phyloP scores from a whole-genome alignment of 2,329 filamentous ascomycete genomes.

The Xylariaceae sp. region DNA sequence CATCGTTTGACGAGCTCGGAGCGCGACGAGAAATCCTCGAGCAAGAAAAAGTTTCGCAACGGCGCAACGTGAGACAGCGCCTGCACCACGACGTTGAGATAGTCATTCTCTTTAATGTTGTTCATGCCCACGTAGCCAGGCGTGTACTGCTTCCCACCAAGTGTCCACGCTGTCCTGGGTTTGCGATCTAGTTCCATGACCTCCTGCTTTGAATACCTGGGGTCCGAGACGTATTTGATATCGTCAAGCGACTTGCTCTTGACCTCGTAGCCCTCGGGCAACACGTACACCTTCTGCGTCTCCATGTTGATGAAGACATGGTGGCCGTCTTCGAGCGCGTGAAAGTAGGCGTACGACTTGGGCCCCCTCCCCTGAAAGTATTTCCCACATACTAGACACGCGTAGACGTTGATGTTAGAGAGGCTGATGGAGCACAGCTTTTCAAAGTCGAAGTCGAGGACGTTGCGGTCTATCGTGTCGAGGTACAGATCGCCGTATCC shows the following conservation, averaged over 20 bases:
- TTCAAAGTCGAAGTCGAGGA: slow-evolving; percentile 98
- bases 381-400: slow-evolving; percentile 95
- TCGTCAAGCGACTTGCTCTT: slow-evolving; percentile 93
- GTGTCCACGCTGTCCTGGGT: slow-evolving; percentile 71
- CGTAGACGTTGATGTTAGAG: slow-evolving; percentile 98
- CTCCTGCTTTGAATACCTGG: slow-evolving; percentile 79
- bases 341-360: slow-evolving; percentile 96
- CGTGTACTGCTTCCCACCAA: slow-evolving; percentile 83
- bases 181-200: slow-evolving; percentile 78
- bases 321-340: slow-evolving; percentile 91
- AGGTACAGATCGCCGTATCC: slow-evolving; percentile 97
- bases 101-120: slow-evolving; percentile 99
- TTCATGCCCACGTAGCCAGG: slow-evolving; percentile 99
- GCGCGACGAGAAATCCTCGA: slow-evolving; percentile 76
- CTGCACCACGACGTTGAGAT: slow-evolving; percentile 94
- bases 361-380: slow-evolving; percentile 95
- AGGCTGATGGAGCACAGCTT: slow-evolving; percentile 96
- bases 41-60: slow-evolving; percentile 87
- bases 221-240: slow-evolving; percentile 97
- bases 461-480: slow-evolving; percentile 91
- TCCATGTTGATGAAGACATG: slow-evolving; percentile 99
- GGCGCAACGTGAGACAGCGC: slow-evolving; percentile 88
- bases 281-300: slow-evolving; percentile 85
- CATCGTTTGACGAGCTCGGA: slow-evolving; percentile 86
- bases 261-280: slow-evolving; percentile 97